Percentiles rank a stretch among this genome's conserved stretches.
Evolutionary conservation across 768 basidiomycete species (phyloP).

Genomic region (Fomitopsis serialis): DNA sequence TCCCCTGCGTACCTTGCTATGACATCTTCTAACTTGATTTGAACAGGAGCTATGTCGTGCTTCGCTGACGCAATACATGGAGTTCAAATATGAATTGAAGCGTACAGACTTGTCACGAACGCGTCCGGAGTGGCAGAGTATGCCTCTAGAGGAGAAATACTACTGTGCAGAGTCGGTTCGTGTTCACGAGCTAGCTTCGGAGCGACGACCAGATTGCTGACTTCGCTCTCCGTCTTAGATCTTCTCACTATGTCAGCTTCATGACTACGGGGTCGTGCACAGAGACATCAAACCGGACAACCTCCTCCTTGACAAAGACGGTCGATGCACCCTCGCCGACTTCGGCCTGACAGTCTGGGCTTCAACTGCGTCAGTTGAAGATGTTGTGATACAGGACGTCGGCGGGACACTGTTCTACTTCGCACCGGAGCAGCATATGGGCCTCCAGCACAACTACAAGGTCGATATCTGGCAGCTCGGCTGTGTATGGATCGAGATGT

Average conservation of each 20-base stretch:
- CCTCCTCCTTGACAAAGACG: constrained; percentile 13
- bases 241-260: constrained; percentile 11
- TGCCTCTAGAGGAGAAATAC: background rate
- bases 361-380: background rate
- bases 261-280: constrained; percentile 16
- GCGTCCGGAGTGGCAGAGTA: no score
- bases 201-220: background rate
- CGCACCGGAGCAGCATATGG: constrained; percentile 32
- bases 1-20: background rate
- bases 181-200: background rate
- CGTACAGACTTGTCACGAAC: no score
- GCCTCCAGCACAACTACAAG: constrained; percentile 32
- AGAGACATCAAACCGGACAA: constrained; percentile 26
- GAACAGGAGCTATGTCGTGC: no score
- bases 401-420: constrained; percentile 40
- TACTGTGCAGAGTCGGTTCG: constrained; percentile 17
- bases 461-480: constrained; percentile 41
- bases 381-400: background rate
- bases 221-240: constrained; percentile 6
- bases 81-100: no score
- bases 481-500: constrained; percentile 27
- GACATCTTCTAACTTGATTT: background rate
- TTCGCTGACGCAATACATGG: no score
- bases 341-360: constrained; percentile 14
- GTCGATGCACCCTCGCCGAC: constrained; percentile 17